Evolutionary conservation across 2,329 filamentous ascomycete genomes (phyloP).

Genomic region (Aspergillus aculeatinus): DNA sequence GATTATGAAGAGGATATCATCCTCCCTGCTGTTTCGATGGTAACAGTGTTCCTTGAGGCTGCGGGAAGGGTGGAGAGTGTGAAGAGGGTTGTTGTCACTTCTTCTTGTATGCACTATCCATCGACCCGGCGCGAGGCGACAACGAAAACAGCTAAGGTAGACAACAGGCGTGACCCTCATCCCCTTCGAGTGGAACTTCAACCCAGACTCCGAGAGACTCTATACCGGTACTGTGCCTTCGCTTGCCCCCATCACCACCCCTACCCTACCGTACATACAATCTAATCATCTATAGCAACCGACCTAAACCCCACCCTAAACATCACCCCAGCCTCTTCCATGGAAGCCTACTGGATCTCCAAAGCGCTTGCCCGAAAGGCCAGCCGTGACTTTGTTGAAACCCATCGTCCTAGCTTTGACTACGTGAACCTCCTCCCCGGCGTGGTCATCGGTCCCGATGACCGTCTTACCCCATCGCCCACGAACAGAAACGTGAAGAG

Average conservation of each 20-base stretch:
- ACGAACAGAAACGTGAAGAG: neutral
- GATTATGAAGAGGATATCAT: too few relatives aligned
- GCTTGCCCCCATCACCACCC: neutral
- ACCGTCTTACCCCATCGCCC: neutral
- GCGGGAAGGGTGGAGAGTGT: too few relatives aligned
- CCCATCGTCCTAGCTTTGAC: neutral
- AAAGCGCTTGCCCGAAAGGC: neutral
- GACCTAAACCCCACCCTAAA: neutral
- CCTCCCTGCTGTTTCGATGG: too few relatives aligned
- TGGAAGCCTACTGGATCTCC: slow-evolving; percentile 3
- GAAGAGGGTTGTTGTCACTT: too few relatives aligned
- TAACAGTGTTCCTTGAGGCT: too few relatives aligned
- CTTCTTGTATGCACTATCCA: too few relatives aligned
- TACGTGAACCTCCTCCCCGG: neutral
- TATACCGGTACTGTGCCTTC: neutral
- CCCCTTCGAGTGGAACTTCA: neutral
- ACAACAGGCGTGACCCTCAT: too few relatives aligned
- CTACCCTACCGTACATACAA: too few relatives aligned
- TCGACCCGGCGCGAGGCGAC: too few relatives aligned
- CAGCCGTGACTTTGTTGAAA: neutral
- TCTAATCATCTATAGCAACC: neutral
- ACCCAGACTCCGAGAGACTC: neutral
- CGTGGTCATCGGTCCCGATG: neutral
- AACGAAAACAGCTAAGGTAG: too few relatives aligned
- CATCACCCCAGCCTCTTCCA: neutral